phyloP scores from a whole-genome alignment of 768 basidiomycete genomes.

The Rhizopogon salebrosus region DNA sequence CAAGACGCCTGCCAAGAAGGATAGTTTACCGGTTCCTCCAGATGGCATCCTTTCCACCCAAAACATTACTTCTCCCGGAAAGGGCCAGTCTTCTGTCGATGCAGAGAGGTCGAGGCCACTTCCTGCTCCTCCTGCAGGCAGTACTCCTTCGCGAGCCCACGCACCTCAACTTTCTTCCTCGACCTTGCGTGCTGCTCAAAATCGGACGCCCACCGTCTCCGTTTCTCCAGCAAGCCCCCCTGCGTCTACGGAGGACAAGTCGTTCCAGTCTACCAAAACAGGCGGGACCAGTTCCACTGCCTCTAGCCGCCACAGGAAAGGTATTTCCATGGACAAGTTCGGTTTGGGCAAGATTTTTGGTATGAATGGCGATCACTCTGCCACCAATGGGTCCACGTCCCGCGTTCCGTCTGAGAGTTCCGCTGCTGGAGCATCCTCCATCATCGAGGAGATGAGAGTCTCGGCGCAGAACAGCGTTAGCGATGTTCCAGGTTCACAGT shows the following conservation, averaged over 20 bases:
- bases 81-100: constrained; percentile 11
- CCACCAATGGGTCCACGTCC: constrained; percentile 29
- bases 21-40: constrained; percentile 5
- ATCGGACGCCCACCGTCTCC: constrained; percentile 25
- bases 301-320: constrained; percentile 55
- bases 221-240: constrained; percentile 42
- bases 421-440: constrained; percentile 14
- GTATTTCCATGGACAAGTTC: constrained; percentile 75
- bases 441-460: constrained; percentile 14
- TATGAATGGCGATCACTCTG: constrained; percentile 29
- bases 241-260: constrained; percentile 24
- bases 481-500: constrained; percentile 24
- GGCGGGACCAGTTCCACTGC: constrained; percentile 28
- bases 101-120: constrained; percentile 22
- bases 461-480: constrained; percentile 5
- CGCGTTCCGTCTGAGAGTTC: constrained; percentile 41
- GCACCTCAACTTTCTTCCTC: constrained; percentile 18
- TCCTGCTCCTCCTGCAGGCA: constrained; percentile 18
- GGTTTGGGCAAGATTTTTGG: constrained; percentile 74
- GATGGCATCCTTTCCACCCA: constrained; percentile 9
- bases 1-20: constrained; percentile 13
- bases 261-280: constrained; percentile 22
- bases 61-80: constrained; percentile 5
- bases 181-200: constrained; percentile 22
- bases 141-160: constrained; percentile 19